Evolutionary conservation across 2,329 filamentous ascomycete genomes (phyloP).

Genomic region (Aspergillus melleus): DNA sequence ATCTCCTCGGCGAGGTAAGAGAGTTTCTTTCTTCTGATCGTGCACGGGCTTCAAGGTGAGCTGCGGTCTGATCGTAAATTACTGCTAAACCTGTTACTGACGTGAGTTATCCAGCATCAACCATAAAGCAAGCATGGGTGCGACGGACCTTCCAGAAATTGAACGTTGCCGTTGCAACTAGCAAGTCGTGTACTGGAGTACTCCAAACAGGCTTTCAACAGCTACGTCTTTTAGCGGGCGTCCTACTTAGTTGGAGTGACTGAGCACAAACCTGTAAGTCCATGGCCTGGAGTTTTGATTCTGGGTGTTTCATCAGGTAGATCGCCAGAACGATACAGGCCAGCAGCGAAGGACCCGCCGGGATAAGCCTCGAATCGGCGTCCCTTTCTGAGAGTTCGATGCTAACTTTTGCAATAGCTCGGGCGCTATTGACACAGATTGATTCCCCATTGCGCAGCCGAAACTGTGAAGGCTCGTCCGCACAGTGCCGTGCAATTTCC

Average conservation of each 20-base stretch:
- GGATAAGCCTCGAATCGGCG: constrained; percentile 8
- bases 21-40: too few relatives aligned
- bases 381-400: constrained; percentile 11
- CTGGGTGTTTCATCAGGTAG: constrained; percentile 14
- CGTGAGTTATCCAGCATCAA: too few relatives aligned
- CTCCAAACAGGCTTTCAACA: constrained; percentile 14
- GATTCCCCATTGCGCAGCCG: constrained; percentile 12
- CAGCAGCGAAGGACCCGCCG: constrained; percentile 1
- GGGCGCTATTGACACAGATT: constrained; percentile 14
- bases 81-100: too few relatives aligned
- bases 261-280: constrained; percentile 7
- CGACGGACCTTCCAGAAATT: constrained; percentile 9
- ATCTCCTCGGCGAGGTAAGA: too few relatives aligned
- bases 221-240: neutral
- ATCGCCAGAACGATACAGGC: constrained; percentile 15
- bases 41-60: too few relatives aligned
- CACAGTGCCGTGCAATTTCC: constrained; percentile 9
- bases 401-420: constrained; percentile 16
- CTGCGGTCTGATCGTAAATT: too few relatives aligned
- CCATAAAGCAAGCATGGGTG: neutral
- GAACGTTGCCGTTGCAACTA: constrained; percentile 2
- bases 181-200: constrained; percentile 7
- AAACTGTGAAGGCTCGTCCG: constrained; percentile 11
- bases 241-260: too few relatives aligned
- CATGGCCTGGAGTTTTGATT: constrained; percentile 5